phyloP scores from a whole-genome alignment of 179 eudicot genomes.

The Gypsophila paniculata region DNA sequence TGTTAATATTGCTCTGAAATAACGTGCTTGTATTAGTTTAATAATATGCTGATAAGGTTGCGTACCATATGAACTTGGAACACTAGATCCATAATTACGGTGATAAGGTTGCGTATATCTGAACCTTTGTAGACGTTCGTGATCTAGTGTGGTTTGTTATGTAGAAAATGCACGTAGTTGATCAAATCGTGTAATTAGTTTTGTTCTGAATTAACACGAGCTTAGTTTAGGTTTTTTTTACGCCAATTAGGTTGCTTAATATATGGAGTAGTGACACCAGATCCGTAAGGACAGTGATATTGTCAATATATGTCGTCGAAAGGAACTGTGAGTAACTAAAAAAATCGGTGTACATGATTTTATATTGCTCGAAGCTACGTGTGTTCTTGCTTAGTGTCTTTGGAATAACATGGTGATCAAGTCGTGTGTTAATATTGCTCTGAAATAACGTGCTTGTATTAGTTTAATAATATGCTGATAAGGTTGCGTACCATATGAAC shows the following conservation, averaged over 20 bases:
- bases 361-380: neutral
- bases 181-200: neutral
- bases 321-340: neutral
- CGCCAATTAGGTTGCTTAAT: neutral
- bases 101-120: conserved; percentile 13
- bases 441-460: too few species aligned
- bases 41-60: too few species aligned
- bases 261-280: neutral
- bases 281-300: neutral
- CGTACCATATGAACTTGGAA: too few species aligned
- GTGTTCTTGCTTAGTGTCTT: neutral
- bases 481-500: too few species aligned
- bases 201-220: neutral
- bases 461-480: too few species aligned
- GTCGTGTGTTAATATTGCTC: too few species aligned
- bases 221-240: too few species aligned
- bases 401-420: conserved; percentile 7
- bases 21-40: too few species aligned
- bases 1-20: too few species aligned
- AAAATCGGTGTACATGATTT: neutral
- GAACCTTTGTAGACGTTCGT: neutral
- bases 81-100: neutral
- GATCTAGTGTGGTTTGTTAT: too few species aligned
- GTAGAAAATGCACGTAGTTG: neutral
- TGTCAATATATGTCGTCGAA: neutral